Percentiles rank a stretch among this genome's conserved stretches.
Conservation (phyloP, 805 yeast species). For the Candida ortonii region DNA sequence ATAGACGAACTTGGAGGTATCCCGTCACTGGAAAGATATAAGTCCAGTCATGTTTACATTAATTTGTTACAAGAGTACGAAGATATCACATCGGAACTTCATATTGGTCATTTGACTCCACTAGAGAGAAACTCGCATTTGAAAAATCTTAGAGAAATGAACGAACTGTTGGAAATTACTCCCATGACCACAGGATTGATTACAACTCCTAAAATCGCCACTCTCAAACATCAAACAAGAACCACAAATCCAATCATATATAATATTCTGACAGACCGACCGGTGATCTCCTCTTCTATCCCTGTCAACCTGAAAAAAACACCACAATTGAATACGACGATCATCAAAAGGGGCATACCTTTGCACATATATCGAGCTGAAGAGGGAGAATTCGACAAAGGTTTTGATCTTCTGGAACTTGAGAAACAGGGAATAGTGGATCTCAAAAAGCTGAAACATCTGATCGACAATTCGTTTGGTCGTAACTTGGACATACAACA, state of each 20-base stretch:
- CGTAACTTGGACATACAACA: slow-evolving; percentile 60
- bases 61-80: slow-evolving; percentile 80
- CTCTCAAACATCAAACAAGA: slow-evolving; percentile 32
- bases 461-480: slow-evolving; percentile 80
- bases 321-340: slow-evolving; percentile 70
- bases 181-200: slow-evolving; percentile 72
- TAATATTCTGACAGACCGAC: slow-evolving; percentile 87
- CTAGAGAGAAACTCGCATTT: slow-evolving; percentile 51
- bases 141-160: slow-evolving; percentile 66
- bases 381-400: slow-evolving; percentile 28
- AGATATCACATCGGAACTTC: slow-evolving; percentile 60
- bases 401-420: slow-evolving; percentile 40
- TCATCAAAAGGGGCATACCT: slow-evolving; percentile 72
- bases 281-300: slow-evolving; percentile 84
- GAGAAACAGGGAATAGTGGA: slow-evolving; percentile 44
- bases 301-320: slow-evolving; percentile 62
- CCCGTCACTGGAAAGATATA: slow-evolving; percentile 79
- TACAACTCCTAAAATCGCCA: slow-evolving; percentile 79
- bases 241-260: slow-evolving; percentile 81
- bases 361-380: slow-evolving; percentile 41
- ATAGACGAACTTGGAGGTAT: slow-evolving; percentile 87
- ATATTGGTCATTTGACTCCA: slow-evolving; percentile 52
- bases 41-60: slow-evolving; percentile 82
- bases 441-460: slow-evolving; percentile 49
- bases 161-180: slow-evolving; percentile 46